Base-by-base conservation (phyloP, 352 stramenopile genomes). In the Phytophthora cryptogea region DNA sequence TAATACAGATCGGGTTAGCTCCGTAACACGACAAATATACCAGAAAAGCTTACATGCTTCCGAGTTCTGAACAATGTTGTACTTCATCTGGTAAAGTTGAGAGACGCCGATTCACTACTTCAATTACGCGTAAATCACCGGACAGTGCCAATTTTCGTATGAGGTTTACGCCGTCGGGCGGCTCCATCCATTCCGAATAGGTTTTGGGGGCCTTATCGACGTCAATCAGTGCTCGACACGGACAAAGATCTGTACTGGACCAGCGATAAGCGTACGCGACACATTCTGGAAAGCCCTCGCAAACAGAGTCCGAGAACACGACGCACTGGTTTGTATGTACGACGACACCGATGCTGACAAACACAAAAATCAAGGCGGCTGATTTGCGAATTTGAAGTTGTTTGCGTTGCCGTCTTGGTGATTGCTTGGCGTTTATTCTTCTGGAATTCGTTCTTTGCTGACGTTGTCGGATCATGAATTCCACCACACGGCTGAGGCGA, bases 141-240 rank as follows among this genome's bases (percentile, higher is more conserved):
- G 62, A 49, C 8, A 52, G 41, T 20, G 62, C 61, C 2, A 79
- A 43, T 3, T 57, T 23, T 2, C 7, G n/a, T 2, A 76, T 16
- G 11, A 57, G 8, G 0, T 33, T 9, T 0, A 50, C 59, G 9
- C 54, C 54, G 20, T 75, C 47, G 3, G 36, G 3, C 6, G 44
- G 33, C 5, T 63, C 20, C 4, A 39, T 40, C 47, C 54, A 62
- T 35, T 70, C 53, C 7, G 30, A 33, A 39, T 64, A 73, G 0
- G 30, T 61, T 28, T 43, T 45, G 14, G 55, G 68, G 2, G 41
- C 37, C 35, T 61, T 35, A 17, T 74, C 47, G 13, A 44, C 33
- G 37, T 82, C 59, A 23, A 83, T 67, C 26, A 68, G 64, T 13
- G 65, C 58, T 5, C 77, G 42, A 28, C 70, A 83, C 2, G 70